Base-by-base conservation (phyloP, 768 basidiomycete species). In the Phanerochaete sordida region DNA sequence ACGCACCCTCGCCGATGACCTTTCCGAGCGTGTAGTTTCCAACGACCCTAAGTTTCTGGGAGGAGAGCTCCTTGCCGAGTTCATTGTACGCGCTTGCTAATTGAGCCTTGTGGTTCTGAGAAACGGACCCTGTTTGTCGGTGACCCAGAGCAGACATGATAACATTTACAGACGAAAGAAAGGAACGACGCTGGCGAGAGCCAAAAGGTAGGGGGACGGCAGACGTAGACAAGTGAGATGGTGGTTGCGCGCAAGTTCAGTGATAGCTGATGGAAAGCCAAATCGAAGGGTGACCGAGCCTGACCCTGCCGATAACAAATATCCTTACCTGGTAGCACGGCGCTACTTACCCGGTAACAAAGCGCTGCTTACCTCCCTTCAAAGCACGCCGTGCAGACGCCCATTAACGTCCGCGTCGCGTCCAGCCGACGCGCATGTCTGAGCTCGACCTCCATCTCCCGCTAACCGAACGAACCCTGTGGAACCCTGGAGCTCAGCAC, bases 41-140 rank as follows among this genome's bases (percentile, higher is more conserved):
- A 46, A 98, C 87, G 28, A 97, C 92, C 64, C 90, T 88, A 58
- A 98, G 80, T 77, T 90, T 95, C 63, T 84, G 84, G 26, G 92
- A 93, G n/a, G 90, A 87, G 28, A 98, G 85, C 74, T 97, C 95
- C 78, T 90, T 96, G 65, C 95, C 95, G 6, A 98, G 84, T 80
- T 96, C 95, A 76, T 95, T 95, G 79, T 98, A 98, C 61, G 95
- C 95, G 72, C 85, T 93, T 68, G 90, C 90, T 70, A 98, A 92
- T 73, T 95, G 86, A 28, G 89, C 91, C 75, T 88, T 91, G 76
- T 88, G 82, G 73, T 92, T 93, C 76, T 74, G 73, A 6, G 74
- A 75, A 39, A 69, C 67, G 35, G 72, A 66, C 56, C 70, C 71
- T 37, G 69, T 68, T 56, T 69, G 72, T 53, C 62, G 54, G 53